phyloP scores from a whole-genome alignment of 768 basidiomycete genomes.

The Pleurotus sapidus region DNA sequence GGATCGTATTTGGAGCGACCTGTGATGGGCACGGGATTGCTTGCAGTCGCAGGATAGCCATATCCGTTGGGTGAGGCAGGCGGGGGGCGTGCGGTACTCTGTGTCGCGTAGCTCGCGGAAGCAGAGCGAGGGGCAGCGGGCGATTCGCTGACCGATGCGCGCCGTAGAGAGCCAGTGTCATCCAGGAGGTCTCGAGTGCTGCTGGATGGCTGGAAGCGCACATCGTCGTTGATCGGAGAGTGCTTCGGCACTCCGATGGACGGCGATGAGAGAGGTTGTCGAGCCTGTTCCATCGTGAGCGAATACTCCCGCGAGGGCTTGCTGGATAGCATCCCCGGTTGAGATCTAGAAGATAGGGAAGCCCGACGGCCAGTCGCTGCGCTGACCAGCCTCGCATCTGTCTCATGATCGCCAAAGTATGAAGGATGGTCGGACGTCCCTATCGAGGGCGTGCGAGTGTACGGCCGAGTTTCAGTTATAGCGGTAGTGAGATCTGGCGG shows the following conservation, averaged over 20 bases:
- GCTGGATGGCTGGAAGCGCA: background rate
- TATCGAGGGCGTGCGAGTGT: background rate
- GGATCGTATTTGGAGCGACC: background rate
- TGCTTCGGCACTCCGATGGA: background rate
- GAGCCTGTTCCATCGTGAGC: constrained; percentile 1
- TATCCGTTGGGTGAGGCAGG: constrained; percentile 2
- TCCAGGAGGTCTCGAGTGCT: background rate
- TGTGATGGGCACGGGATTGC: constrained; percentile 1
- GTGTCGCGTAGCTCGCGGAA: constrained; percentile 1
- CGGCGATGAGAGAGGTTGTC: constrained; percentile 1
- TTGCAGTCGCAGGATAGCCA: background rate
- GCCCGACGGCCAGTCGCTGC: constrained; percentile 2
- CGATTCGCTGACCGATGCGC: background rate
- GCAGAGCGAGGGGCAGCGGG: background rate
- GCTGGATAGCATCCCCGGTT: background rate
- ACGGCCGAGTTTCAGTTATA: background rate
- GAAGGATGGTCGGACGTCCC: background rate
- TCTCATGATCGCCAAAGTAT: constrained; percentile 6
- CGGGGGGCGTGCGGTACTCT: background rate
- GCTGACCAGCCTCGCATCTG: background rate
- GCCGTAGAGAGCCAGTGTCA: constrained; percentile 1
- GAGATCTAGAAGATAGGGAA: background rate
- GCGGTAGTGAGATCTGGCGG: background rate
- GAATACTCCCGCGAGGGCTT: background rate
- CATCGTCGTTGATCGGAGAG: background rate